Evolutionary conservation across 306 rosid species (phyloP), one percentile per base, ranked within the genome.

Genomic region (Potentilla sterilis): DNA sequence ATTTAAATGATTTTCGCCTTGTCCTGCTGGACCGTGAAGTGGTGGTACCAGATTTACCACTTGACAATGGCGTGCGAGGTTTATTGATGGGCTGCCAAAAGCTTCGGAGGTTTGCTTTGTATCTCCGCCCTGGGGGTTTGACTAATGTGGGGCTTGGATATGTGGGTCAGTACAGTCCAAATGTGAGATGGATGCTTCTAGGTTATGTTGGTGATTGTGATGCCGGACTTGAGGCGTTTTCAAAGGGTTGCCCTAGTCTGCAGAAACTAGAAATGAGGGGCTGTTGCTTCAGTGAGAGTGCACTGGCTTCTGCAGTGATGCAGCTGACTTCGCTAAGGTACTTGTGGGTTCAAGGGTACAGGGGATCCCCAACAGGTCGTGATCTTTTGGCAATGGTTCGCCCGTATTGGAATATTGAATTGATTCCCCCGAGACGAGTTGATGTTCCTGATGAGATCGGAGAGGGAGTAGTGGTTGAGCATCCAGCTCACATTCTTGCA

Each of bases 171-270:
- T 86, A 92, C 81, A 95, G 99, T 81, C 93, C 82, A 49, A 88
- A 95, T 47, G 88, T 95, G 76, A 92, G 99, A 79, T 95, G 99
- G 99, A 95, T 95, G 96, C 97, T 95, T 72, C 91, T 95, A 21
- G 99, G 99, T 47, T 90, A 83, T 67, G 97, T 92, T 24, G 99
- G 99, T 9, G 91, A 88, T 61, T 80, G 96, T 18, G 99, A 95
- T 81, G 86, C 72, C 5, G 99, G 99, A 47, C 97, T 95, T 66
- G 59, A 89, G 81, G 84, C 84, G 40, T 92, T 92, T 76, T 88
- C 99, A 2, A 85, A 42, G 63, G 99, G 99, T 10, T 92, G 99
- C 49, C 99, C 97, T 2, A 95, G 96, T 86, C 89, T 95, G 32
- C 97, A 90, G 77, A 95, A 89, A 67, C 90, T 95, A 18, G 99